Evolutionary conservation across 2,329 filamentous ascomycete genomes (phyloP).

Genomic region (Stachybotrys elegans): DNA sequence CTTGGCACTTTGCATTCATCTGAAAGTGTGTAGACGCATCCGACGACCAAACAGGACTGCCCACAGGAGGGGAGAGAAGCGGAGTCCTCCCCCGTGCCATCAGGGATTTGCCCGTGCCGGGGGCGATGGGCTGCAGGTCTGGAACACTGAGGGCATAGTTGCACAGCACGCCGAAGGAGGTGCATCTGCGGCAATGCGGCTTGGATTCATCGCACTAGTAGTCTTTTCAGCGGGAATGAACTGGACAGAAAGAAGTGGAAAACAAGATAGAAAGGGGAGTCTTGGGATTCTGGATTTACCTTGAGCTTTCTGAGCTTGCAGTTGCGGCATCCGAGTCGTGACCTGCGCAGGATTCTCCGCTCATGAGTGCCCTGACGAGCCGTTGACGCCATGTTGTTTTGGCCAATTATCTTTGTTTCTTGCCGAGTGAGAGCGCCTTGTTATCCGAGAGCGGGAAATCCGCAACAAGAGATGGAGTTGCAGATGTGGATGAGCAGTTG

Average conservation of each 20-base stretch:
- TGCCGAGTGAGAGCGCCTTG: too few species aligned
- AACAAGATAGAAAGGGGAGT: too few species aligned
- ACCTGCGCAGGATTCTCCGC: conserved; percentile 26
- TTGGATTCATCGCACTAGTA: conserved; percentile 40
- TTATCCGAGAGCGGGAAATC: too few species aligned
- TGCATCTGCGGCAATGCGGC: conserved; percentile 37
- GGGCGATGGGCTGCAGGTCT: conserved; percentile 30
- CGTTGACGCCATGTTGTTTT: too few species aligned
- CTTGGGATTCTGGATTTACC: too few species aligned
- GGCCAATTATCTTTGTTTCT: too few species aligned
- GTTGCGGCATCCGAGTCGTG: conserved; percentile 43
- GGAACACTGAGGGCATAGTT: conserved; percentile 31
- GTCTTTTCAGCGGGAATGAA: background rate
- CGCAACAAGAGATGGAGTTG: too few species aligned
- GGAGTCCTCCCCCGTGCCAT: conserved; percentile 10
- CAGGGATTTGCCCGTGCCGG: conserved; percentile 14
- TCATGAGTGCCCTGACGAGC: too few species aligned
- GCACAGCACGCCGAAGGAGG: conserved; percentile 37
- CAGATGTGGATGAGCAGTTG: too few species aligned
- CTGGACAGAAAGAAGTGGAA: background rate
- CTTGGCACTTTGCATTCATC: conserved; percentile 32
- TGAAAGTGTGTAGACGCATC: conserved; percentile 25
- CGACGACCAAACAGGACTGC: conserved; percentile 28
- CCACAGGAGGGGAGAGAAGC: conserved; percentile 17
- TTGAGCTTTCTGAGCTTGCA: conserved; percentile 47